These are phyloP conservation scores for Suhomyces yuchorum DNA, from an alignment of 1,139 yeast genomes.

Conservation along the genomic window DNA sequence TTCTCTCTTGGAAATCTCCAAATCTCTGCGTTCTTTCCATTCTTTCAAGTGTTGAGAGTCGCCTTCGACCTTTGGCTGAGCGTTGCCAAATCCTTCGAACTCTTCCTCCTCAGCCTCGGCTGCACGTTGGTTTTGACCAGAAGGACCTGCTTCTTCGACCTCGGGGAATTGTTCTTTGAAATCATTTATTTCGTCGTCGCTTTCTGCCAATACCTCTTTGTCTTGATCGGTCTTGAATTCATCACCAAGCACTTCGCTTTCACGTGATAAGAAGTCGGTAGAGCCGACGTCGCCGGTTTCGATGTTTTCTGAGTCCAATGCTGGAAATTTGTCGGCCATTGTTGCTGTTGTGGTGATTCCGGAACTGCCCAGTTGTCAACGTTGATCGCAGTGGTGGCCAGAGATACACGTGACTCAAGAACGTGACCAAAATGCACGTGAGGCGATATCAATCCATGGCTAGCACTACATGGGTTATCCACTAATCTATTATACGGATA, in stretches of 20 bases:
- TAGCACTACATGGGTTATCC: too few species aligned
- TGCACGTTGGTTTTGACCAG: constrained; percentile 12
- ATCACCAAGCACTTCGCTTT: constrained; percentile 80
- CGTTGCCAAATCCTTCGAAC: constrained; percentile 29
- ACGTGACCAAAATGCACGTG: too few species aligned
- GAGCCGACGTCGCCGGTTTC: constrained; percentile 33
- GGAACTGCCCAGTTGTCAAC: constrained; percentile 1
- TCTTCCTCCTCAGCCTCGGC: constrained; percentile 34
- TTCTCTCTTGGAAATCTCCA: constrained; percentile 84
- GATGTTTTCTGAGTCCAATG: constrained; percentile 56
- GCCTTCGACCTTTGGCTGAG: constrained; percentile 30
- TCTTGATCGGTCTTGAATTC: constrained; percentile 76
- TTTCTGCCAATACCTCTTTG: constrained; percentile 51
- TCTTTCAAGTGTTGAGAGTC: constrained; percentile 62
- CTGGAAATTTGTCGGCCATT: constrained; percentile 90
- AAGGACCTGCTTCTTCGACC: constrained; percentile 31
- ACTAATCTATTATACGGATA: constrained; percentile 14
- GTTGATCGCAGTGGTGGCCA: constrained; percentile 1
- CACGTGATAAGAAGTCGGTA: constrained; percentile 79
- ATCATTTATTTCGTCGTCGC: constrained; percentile 62
- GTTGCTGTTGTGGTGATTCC: constrained; percentile 12
- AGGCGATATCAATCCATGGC: too few species aligned
- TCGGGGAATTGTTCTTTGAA: constrained; percentile 72
- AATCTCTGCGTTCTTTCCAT: constrained; percentile 84
- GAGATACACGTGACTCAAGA: background rate